phyloP scores from a whole-genome alignment of 441 rosid genomes.

The Populus hybrid region DNA sequence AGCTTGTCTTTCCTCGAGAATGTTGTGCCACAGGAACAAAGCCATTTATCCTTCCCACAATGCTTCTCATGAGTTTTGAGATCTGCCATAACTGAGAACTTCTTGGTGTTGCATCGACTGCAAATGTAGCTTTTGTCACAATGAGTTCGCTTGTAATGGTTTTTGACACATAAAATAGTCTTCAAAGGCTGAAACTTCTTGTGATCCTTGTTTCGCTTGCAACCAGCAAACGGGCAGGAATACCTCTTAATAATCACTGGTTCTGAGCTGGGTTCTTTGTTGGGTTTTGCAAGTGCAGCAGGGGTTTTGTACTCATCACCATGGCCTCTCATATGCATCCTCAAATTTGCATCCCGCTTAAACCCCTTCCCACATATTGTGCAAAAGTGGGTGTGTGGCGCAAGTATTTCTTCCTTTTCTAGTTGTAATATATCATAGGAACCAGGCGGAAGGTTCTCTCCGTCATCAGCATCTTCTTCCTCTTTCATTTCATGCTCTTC shows the following conservation, averaged over 20 bases:
- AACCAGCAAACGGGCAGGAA: conserved; percentile 85
- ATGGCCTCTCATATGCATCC: conserved; percentile 99
- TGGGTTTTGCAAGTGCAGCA: conserved; percentile 86
- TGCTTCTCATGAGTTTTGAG: conserved; percentile 98
- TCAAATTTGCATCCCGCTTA: conserved; percentile 86
- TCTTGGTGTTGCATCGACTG: conserved; percentile 90
- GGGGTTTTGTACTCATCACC: conserved; percentile 95
- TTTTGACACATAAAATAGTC: conserved; percentile 83
- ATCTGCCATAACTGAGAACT: conserved; percentile 86
- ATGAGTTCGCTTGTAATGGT: conserved; percentile 94
- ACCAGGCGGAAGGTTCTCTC: conserved; percentile 85
- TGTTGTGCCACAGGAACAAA: conserved; percentile 93
- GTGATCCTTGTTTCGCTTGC: conserved; percentile 97
- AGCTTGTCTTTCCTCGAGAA: conserved; percentile 97
- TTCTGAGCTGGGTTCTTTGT: conserved; percentile 61
- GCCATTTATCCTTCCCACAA: conserved; percentile 94
- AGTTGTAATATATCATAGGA: conserved; percentile 86
- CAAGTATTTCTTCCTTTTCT: conserved; percentile 93
- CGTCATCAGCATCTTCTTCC: conserved; percentile 87
- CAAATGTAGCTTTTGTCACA: conserved; percentile 90
- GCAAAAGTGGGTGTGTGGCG: conserved; percentile 96
- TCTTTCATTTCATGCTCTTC: conserved; percentile 84
- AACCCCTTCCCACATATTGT: conserved; percentile 90
- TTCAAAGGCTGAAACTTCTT: conserved; percentile 94
- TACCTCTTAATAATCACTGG: conserved; percentile 76